Percentiles rank a stretch among this genome's conserved stretches.
phyloP scores from a whole-genome alignment of 2,329 filamentous ascomycete genomes.

The Neoascochyta sp. region DNA sequence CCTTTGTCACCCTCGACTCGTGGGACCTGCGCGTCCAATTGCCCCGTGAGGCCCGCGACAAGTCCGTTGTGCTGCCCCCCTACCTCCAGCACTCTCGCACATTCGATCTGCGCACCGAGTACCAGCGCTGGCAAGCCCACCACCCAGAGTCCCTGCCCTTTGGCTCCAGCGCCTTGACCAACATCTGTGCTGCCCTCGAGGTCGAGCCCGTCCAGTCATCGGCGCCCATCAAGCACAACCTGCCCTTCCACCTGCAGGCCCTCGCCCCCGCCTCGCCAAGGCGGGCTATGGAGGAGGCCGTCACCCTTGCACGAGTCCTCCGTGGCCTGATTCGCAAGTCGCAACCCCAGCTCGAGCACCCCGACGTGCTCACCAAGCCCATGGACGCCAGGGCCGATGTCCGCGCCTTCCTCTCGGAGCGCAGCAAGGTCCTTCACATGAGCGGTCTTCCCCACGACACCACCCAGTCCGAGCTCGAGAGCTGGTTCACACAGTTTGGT shows the following conservation, averaged over 20 bases:
- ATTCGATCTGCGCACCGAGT: conserved; percentile 95
- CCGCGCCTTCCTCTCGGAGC: conserved; percentile 88
- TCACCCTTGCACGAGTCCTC: conserved; percentile 88
- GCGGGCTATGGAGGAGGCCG: conserved; percentile 94
- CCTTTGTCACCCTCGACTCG: conserved; percentile 95
- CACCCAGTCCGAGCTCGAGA: conserved; percentile 96
- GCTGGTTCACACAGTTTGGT: conserved; percentile 99
- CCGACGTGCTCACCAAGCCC: conserved; percentile 87
- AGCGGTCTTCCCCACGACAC: conserved; percentile 96
- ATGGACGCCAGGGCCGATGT: conserved; percentile 98
- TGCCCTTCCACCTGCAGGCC: conserved; percentile 95
- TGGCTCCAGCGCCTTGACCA: conserved; percentile 88
- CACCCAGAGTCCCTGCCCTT: conserved; percentile 97
- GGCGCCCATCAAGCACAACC: conserved; percentile 96
- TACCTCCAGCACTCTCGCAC: conserved; percentile 98
- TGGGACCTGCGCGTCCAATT: conserved; percentile 98
- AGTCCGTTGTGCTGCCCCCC: conserved; percentile 90
- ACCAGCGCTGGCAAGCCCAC: conserved; percentile 97
- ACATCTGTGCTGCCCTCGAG: conserved; percentile 97
- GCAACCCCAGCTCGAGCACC: conserved; percentile 87
- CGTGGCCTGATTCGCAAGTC: conserved; percentile 93
- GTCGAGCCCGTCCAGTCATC: conserved; percentile 97
- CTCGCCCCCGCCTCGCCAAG: conserved; percentile 91
- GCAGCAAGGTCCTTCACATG: conserved; percentile 98
- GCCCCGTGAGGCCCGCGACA: conserved; percentile 94